Base-by-base conservation (phyloP, 192 early-diverging fungal species). In the Umbelopsis sp. region DNA sequence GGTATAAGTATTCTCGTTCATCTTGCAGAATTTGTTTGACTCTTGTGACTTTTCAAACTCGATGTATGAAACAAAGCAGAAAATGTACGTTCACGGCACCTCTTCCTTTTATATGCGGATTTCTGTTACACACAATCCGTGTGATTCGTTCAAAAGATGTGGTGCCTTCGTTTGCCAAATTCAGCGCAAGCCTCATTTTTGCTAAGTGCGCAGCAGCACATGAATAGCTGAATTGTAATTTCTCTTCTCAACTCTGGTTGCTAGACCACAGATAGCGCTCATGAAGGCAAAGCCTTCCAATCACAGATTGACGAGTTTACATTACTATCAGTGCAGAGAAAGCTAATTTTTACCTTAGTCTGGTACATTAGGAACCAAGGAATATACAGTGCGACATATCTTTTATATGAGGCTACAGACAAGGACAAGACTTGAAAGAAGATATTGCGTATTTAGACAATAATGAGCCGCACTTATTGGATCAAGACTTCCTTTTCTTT, bases 1-100 rank as follows among this genome's bases (percentile, higher is more conserved):
- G 18, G 55, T 61, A 25, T 61, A 61, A 7, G 55, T 61, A 30
- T 61, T 61, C 16, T 11, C 4, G 27, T 61, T 61, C 55, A 61
- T 61, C 0, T 30, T 25, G 13, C 33, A 35, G 25, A 10, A 5
- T 2, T 61, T 15, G 27, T 18, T 11, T 27, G 23, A 16, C 25
- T 61, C 30, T 30, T n/a, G 52, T 5, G 13, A 5, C 23, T 52
- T 2, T 25, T 1, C n/a, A 23, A 52, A 52, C 25, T n/a, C 21
- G 21, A 52, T 8, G 22, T 21, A 23, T 13, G 4, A 20, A 21
- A 25, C 12, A 4, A 25, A 13, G 21, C 2, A 25, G 12, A 25
- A 25, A 22, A 41, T 10, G 37, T 41, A 41, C 37, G 37, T 41
- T 0, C 10, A 25, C 0, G 22, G 12, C 12, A 12, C 51, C 11